Conservation (phyloP, 2,329 filamentous ascomycete species). For the Sporothrix humicola region DNA sequence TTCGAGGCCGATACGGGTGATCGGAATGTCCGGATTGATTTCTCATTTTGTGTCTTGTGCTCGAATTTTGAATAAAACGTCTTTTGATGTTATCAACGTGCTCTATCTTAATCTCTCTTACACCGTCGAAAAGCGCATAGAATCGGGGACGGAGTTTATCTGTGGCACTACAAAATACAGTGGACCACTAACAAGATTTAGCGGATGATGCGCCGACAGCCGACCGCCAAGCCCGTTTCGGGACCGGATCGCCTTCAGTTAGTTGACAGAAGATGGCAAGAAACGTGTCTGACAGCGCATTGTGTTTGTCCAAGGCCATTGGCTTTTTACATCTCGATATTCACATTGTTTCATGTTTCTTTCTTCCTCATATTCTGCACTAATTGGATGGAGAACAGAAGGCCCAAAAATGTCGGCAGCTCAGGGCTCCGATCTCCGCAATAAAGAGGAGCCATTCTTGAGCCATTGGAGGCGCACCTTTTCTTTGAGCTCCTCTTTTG, state of each 20-base stretch:
- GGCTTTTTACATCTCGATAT: not conserved
- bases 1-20: not conserved
- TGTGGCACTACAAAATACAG: not conserved
- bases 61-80: not conserved
- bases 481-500: not conserved
- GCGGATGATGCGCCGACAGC: not conserved
- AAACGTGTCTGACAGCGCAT: not conserved
- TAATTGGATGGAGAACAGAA: not conserved
- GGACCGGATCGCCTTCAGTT: constrained; percentile 11
- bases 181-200: not conserved
- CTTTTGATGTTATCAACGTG: not conserved
- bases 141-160: constrained; percentile 23
- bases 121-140: not conserved
- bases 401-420: constrained; percentile 5
- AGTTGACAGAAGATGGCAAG: not conserved
- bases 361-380: not conserved
- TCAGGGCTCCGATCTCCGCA: constrained; percentile 23
- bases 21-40: not conserved
- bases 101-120: not conserved
- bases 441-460: not conserved
- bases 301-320: too few relatives aligned
- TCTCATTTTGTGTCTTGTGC: not conserved
- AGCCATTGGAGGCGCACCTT: not conserved
- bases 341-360: not conserved
- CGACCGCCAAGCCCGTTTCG: constrained; percentile 8